Conservation (phyloP, 257 asterid species). For the Ilex asprella region DNA sequence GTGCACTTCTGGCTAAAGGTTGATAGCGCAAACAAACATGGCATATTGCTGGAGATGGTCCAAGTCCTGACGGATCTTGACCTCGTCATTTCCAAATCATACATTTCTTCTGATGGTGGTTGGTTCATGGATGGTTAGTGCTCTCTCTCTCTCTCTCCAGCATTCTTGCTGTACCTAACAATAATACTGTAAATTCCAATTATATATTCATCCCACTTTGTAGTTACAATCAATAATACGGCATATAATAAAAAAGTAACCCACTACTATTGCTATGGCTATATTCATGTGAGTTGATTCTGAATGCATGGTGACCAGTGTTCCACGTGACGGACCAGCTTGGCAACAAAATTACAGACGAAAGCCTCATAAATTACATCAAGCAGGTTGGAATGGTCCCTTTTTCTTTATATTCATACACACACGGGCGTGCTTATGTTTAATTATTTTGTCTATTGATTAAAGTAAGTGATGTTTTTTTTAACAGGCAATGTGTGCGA, state of each 20-base stretch:
- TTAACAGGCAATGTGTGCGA: constrained; percentile 49
- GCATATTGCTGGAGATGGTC: constrained; percentile 83
- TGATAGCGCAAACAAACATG: constrained; percentile 86
- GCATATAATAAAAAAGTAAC: constrained; percentile 9
- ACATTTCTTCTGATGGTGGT: constrained; percentile 89
- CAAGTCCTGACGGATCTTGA: constrained; percentile 89
- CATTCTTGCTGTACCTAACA: neutral
- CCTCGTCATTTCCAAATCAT: constrained; percentile 75
- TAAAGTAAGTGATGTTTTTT: constrained; percentile 2
- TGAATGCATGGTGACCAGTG: constrained; percentile 41
- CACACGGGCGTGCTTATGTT: neutral
- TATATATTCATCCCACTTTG: too few relatives aligned
- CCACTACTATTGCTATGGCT: constrained; percentile 12
- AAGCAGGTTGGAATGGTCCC: constrained; percentile 39
- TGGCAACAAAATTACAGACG: constrained; percentile 64
- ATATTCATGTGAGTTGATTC: constrained; percentile 15
- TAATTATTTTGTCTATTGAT: neutral
- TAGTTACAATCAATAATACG: too few relatives aligned
- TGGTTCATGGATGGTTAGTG: constrained; percentile 95
- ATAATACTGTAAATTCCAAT: too few relatives aligned
- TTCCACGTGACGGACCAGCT: constrained; percentile 85
- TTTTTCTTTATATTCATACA: neutral
- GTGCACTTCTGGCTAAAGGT: constrained; percentile 35
- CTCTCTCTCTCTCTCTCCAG: neutral
- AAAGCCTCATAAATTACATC: constrained; percentile 46